Evolutionary conservation across 768 basidiomycete genomes (phyloP).

Genomic region (Chlorophyllum brunneum): DNA sequence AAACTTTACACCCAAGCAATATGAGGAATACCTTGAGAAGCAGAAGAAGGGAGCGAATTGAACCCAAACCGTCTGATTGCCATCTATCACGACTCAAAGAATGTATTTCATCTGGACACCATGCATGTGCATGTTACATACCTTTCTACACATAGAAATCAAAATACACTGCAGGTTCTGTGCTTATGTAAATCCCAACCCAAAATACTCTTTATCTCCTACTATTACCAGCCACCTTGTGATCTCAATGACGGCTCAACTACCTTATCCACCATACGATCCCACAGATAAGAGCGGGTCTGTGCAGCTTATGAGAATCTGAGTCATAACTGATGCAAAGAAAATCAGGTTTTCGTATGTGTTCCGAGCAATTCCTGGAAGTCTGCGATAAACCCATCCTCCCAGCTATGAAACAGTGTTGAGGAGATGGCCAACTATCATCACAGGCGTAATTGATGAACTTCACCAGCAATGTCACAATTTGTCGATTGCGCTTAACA

Average conservation of each 20-base stretch:
- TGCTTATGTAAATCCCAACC: conserved; percentile 6
- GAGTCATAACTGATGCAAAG: conserved; percentile 47
- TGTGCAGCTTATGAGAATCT: conserved; percentile 16
- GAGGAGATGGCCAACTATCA: conserved; percentile 80
- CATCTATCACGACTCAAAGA: too few relatives aligned
- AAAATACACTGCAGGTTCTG: too few relatives aligned
- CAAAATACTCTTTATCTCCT: neutral
- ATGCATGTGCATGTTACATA: too few relatives aligned
- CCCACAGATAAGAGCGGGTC: conserved; percentile 66
- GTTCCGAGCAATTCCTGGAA: neutral
- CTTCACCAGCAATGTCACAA: conserved; percentile 68
- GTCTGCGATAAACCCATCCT: neutral
- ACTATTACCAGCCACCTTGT: neutral
- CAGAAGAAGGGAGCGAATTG: conserved; percentile 12
- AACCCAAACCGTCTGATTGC: neutral
- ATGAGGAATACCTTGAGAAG: conserved; percentile 13
- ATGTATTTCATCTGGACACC: too few relatives aligned
- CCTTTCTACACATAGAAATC: too few relatives aligned
- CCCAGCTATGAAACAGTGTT: conserved; percentile 76
- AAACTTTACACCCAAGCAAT: conserved; percentile 23
- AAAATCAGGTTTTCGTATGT: neutral
- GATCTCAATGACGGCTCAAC: conserved; percentile 19
- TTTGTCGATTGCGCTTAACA: conserved; percentile 39
- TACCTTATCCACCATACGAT: conserved; percentile 70
- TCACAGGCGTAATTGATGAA: conserved; percentile 76